Evolutionary conservation across 2,329 filamentous ascomycete species (phyloP).

Genomic region (Trichoderma sp.): DNA sequence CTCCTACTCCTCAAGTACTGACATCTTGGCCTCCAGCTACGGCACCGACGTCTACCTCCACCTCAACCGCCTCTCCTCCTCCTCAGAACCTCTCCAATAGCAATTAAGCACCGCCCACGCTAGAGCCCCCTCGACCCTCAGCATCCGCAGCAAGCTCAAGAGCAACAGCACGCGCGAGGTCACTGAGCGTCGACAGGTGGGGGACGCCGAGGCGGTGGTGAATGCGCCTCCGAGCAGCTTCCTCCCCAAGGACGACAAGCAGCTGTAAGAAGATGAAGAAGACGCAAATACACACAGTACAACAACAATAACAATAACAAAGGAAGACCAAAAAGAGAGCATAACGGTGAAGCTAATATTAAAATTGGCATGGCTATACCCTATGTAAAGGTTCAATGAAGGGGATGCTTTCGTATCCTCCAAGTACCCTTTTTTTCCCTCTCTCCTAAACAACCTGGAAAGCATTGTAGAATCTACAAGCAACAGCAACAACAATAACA

Average conservation of each 20-base stretch:
- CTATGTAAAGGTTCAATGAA: too few species aligned
- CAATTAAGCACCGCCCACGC: constrained; percentile 56
- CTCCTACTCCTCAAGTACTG: constrained; percentile 15
- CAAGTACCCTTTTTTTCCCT: background rate
- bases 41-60: constrained; percentile 98
- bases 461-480: background rate
- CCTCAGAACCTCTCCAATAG: constrained; percentile 95
- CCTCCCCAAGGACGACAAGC: constrained; percentile 32
- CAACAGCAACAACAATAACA: background rate
- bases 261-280: constrained; percentile 31
- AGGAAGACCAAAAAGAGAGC: background rate
- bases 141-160: constrained; percentile 63
- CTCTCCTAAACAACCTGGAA: too few species aligned
- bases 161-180: constrained; percentile 62
- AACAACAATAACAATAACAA: background rate
- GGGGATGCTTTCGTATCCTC: too few species aligned
- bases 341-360: too few species aligned
- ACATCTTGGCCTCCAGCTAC: constrained; percentile 51
- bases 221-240: constrained; percentile 44
- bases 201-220: constrained; percentile 77
- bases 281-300: too few species aligned
- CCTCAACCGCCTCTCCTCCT: constrained; percentile 90
- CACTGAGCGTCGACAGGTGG: constrained; percentile 84
- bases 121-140: constrained; percentile 32
- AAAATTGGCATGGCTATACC: too few species aligned